Evolutionary conservation across 176 grass and related monocot species (phyloP), one percentile per base, ranked within the genome.

Genomic region (Zoysia japonica): DNA sequence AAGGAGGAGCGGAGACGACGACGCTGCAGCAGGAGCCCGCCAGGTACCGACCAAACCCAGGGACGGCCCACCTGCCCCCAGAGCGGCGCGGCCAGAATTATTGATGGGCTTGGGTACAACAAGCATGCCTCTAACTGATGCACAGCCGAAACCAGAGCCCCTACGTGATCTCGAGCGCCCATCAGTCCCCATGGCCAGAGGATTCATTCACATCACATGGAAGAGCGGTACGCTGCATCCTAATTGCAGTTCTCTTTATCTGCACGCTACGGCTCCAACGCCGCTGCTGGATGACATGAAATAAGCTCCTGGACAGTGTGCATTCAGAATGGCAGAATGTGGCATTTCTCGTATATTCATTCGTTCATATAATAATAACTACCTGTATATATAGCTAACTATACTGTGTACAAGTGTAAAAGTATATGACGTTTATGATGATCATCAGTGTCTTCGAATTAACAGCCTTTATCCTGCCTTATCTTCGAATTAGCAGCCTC

Each of bases 371-470:
- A 1, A 35, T 76, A 68, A 68, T 79, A 68, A 67, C 62, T 42
- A 54, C 16, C 55, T 67, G 6, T 28, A 6, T 45, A 20, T 57
- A 61, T 61, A 71, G 47, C 50, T 76, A 84, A 68, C 87, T 89
- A 68, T 68, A 85, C 50, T 68, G 72, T 85, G 61, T 89, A 85
- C 78, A 89, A 54, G 72, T 85, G 61, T 89, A 85, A 72, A 89
- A 54, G 78, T 89, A 78, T 89, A 74, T 48, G 52, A 62, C 71
- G 68, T 60, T 37, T 75, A 59, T 11, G n/a, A 16, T 46, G 53
- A 77, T 72, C 62, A 77, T 72, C 62, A 76, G 15, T 77, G 9
- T 46, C 69, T 68, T 48, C 48, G 48, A 72, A 52, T 61, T 47
- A 78, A 7, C 76, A 71, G 56, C 45, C 15, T 85, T 57, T 85